A percentile compares a stretch with the other conserved stretches of the same genome.
Evolutionary conservation across 371 early-diverging fungal genomes (phyloP).

Genomic region (Sporodiniella umbellata): DNA sequence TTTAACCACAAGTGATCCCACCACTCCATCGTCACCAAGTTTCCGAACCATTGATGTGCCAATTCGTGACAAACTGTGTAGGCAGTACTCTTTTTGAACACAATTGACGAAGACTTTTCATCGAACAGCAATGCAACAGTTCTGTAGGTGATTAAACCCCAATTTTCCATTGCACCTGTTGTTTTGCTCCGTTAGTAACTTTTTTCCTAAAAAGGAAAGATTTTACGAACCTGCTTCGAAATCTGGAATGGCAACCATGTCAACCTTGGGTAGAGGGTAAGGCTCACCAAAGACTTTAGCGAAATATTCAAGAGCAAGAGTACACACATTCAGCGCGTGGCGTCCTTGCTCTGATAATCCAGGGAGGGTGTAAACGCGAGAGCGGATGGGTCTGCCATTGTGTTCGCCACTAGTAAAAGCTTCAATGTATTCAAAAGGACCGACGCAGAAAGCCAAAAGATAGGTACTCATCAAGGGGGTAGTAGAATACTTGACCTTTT

Average conservation of each 20-base stretch:
- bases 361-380: slow-evolving; percentile 77
- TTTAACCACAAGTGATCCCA: slow-evolving; percentile 95
- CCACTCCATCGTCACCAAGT: slow-evolving; percentile 81
- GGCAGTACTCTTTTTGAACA: slow-evolving; percentile 74
- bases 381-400: slow-evolving; percentile 55
- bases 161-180: slow-evolving; percentile 94
- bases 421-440: slow-evolving; percentile 85
- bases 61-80: slow-evolving; percentile 91
- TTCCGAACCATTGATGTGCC: slow-evolving; percentile 96
- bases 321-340: slow-evolving; percentile 76
- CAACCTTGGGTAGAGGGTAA: slow-evolving; percentile 87
- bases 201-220: too few species aligned
- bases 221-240: too few species aligned
- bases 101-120: slow-evolving; percentile 65
- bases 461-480: slow-evolving; percentile 92
- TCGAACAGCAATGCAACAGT: slow-evolving; percentile 74
- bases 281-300: slow-evolving; percentile 80
- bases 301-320: slow-evolving; percentile 71
- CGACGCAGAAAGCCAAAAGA: slow-evolving; percentile 83
- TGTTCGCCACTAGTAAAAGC: slow-evolving; percentile 56
- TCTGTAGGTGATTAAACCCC: slow-evolving; percentile 89
- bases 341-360: slow-evolving; percentile 70
- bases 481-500: slow-evolving; percentile 70
- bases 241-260: slow-evolving; percentile 89
- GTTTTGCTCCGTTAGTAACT: too few species aligned